Evolutionary conservation across 2,329 filamentous ascomycete genomes (phyloP).

Genomic region (Aureobasidium sp.): DNA sequence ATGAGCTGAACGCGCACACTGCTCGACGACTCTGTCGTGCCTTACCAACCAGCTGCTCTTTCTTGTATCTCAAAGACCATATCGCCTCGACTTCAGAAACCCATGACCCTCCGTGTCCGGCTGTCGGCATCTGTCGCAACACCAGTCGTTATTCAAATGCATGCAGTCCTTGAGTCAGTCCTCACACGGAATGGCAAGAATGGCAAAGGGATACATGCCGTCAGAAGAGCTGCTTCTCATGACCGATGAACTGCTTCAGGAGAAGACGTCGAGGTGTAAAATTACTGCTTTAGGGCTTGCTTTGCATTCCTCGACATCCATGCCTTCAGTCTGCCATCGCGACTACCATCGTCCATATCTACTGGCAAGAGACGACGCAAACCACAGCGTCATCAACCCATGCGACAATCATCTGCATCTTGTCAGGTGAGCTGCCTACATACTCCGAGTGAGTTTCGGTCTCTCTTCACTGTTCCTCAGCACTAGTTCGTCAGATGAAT

Average conservation of each 20-base stretch:
- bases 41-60: background rate
- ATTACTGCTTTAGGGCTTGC: background rate
- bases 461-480: background rate
- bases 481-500: constrained; percentile 16
- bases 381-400: background rate
- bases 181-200: background rate
- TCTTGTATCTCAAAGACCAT: too few relatives aligned
- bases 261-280: background rate
- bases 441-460: background rate
- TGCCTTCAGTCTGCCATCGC: background rate
- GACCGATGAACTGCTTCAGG: background rate
- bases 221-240: background rate
- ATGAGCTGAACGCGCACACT: background rate
- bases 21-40: background rate
- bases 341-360: background rate
- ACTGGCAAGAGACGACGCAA: background rate
- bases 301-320: background rate
- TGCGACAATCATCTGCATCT: background rate
- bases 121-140: too few relatives aligned
- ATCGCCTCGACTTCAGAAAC: background rate
- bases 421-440: background rate
- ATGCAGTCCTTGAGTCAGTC: background rate
- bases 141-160: too few relatives aligned
- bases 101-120: too few relatives aligned
- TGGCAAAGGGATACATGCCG: background rate